phyloP scores from a whole-genome alignment of 2,329 filamentous ascomycete genomes.

The Epichloe gansuensis region DNA sequence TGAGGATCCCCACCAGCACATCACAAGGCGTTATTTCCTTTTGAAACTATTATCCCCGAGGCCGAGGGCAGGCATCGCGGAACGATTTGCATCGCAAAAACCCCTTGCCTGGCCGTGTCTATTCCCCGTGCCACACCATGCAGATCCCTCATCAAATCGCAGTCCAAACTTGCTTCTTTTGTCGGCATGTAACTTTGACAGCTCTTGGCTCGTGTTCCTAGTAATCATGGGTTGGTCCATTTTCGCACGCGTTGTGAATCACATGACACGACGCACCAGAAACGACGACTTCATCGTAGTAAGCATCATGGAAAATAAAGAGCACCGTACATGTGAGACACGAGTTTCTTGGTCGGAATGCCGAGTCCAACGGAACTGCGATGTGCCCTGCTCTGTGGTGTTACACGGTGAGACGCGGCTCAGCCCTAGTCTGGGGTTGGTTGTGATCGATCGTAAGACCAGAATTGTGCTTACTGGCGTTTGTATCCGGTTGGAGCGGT shows the following conservation, averaged over 20 bases:
- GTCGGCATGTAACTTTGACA: background rate
- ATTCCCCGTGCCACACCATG: background rate
- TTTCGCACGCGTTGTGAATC: too few species aligned
- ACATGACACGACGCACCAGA: too few species aligned
- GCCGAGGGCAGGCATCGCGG: background rate
- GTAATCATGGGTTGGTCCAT: background rate
- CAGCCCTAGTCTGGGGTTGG: too few species aligned
- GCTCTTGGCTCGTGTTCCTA: background rate
- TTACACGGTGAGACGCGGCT: too few species aligned
- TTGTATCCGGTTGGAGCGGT: background rate
- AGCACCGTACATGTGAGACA: too few species aligned
- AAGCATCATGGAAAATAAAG: too few species aligned
- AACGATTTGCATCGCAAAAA: background rate
- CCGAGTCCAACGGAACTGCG: too few species aligned
- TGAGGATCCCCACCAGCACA: too few species aligned
- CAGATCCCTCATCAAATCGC: background rate
- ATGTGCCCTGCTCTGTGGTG: too few species aligned
- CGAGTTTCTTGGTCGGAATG: too few species aligned
- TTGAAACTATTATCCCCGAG: background rate
- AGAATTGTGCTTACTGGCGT: background rate
- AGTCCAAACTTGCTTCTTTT: background rate
- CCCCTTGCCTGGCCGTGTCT: background rate
- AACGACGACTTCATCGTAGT: too few species aligned
- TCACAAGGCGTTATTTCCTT: background rate
- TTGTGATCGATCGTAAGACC: background rate